These are phyloP conservation scores for Eucalyptus polybractea DNA, from an alignment of 345 rosid species.

Conservation along the genomic window DNA sequence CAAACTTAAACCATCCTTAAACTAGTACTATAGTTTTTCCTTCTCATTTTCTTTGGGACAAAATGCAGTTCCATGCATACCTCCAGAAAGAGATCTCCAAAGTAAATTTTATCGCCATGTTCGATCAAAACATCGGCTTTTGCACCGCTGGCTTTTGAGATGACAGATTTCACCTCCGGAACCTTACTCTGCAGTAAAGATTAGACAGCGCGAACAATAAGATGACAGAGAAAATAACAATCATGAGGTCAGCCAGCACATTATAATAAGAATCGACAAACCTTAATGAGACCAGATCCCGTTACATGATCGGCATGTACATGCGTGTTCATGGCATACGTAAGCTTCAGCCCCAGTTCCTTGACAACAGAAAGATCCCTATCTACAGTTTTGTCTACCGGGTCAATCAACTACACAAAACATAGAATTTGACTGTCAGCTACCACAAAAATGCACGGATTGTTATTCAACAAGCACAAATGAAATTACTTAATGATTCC, in stretches of 20 bases:
- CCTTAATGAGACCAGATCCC: constrained; percentile 87
- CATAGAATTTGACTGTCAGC: neutral
- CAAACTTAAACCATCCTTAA: neutral
- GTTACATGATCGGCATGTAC: constrained; percentile 98
- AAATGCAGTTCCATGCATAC: constrained; percentile 3
- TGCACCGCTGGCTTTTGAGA: constrained; percentile 70
- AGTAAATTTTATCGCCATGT: constrained; percentile 52
- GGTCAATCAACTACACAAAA: constrained; percentile 71
- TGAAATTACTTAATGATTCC: neutral
- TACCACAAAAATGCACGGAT: neutral
- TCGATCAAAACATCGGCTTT: constrained; percentile 72
- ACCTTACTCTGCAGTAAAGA: constrained; percentile 31
- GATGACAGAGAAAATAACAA: neutral
- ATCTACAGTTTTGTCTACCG: constrained; percentile 81
- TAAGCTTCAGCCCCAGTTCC: constrained; percentile 68
- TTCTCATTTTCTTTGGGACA: neutral
- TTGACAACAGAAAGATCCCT: constrained; percentile 62
- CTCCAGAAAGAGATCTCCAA: constrained; percentile 71
- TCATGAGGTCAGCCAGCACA: neutral
- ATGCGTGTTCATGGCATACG: constrained; percentile 86
- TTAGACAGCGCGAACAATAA: neutral
- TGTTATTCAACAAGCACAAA: neutral
- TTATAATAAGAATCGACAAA: neutral
- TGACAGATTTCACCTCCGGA: constrained; percentile 56
- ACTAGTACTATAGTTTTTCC: neutral